Conservation (phyloP, 331 rosid species). For the Malus hybrid region DNA sequence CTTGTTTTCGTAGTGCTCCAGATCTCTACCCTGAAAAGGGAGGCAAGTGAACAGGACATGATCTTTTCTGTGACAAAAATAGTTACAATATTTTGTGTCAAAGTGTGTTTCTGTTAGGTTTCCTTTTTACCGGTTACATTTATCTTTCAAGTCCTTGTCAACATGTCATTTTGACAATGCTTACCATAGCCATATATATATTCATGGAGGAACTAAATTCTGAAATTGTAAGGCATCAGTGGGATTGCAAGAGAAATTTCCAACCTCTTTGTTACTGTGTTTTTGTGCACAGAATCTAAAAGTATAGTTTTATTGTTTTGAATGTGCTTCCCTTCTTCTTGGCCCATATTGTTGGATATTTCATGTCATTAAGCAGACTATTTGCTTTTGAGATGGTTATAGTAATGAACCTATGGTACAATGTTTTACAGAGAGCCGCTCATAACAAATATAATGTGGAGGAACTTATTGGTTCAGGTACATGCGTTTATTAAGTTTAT, state of each 20-base stretch:
- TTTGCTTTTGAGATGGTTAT: constrained; percentile 8
- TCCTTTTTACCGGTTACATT: neutral
- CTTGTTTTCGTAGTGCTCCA: neutral
- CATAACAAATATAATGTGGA: constrained; percentile 83
- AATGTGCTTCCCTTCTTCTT: neutral
- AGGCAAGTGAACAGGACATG: neutral
- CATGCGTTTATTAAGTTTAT: neutral
- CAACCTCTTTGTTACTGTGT: neutral
- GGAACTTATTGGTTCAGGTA: constrained; percentile 90
- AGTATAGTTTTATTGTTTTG: neutral
- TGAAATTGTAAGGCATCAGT: neutral
- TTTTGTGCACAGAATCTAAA: neutral
- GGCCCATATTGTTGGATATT: neutral
- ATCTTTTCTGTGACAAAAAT: neutral
- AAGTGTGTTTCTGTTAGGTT: neutral
- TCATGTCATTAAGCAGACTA: neutral
- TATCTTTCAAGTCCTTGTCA: neutral
- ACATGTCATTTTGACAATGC: neutral
- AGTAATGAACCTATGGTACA: neutral
- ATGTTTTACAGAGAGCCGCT: constrained; percentile 72
- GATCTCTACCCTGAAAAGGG: neutral
- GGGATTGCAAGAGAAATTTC: neutral
- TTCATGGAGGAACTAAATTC: neutral
- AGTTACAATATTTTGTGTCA: neutral
- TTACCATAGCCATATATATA: neutral